Evolutionary conservation across 306 rosid species (phyloP).

Genomic region (Fragaria ananassa): DNA sequence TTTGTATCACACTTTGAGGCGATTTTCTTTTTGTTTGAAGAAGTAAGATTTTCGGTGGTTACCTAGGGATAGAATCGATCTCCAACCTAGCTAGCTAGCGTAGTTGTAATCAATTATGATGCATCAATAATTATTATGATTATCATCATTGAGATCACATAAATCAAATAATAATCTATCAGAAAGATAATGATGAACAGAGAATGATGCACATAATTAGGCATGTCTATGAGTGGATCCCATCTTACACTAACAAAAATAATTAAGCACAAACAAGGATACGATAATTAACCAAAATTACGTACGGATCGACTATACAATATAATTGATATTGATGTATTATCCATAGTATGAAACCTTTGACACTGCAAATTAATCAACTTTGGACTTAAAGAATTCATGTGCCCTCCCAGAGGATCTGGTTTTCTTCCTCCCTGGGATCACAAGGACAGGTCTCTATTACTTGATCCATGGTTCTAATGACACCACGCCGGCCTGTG

Average conservation of each 20-base stretch:
- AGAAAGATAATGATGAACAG: slow-evolving; percentile 7
- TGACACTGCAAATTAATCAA: slow-evolving; percentile 12
- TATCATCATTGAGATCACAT: slow-evolving; percentile 25
- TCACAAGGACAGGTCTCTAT: slow-evolving; percentile 23
- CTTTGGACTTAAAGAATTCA: neutral
- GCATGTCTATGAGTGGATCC: slow-evolving; percentile 28
- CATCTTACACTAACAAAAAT: slow-evolving; percentile 8
- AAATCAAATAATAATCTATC: neutral
- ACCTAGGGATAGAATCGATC: too few species aligned
- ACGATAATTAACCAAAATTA: neutral
- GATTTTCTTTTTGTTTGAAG: too few species aligned
- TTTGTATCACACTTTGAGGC: too few species aligned
- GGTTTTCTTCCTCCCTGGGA: slow-evolving; percentile 26
- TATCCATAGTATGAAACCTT: slow-evolving; percentile 16
- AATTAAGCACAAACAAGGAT: neutral
- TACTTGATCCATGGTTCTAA: slow-evolving; percentile 4
- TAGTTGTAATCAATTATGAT: neutral
- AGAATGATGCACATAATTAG: slow-evolving; percentile 8
- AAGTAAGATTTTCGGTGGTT: too few species aligned
- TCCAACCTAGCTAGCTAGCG: too few species aligned
- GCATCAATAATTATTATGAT: slow-evolving; percentile 5
- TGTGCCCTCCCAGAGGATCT: slow-evolving; percentile 14
- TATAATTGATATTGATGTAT: neutral
- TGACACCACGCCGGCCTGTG: neutral
- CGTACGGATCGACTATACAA: neutral